A percentile compares a stretch with the other conserved stretches of the same genome.
Conservation (phyloP, 2,329 filamentous ascomycete species). For the Neonectria sp. region DNA sequence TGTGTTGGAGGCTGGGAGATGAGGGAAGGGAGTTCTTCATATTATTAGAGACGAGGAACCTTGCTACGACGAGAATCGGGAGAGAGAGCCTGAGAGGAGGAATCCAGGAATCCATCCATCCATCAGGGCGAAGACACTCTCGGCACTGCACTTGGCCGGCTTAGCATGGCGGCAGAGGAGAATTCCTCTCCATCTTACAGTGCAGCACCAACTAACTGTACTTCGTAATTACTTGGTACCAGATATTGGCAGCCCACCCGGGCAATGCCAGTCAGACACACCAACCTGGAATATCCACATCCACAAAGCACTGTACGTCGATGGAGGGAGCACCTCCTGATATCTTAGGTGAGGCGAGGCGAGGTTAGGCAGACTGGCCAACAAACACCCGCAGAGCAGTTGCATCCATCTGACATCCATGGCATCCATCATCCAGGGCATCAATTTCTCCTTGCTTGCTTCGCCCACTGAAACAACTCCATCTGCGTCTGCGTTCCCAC, state of each 20-base stretch:
- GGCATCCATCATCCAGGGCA: neutral
- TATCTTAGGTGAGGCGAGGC: slow-evolving; percentile 2
- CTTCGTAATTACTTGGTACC: too few relatives aligned
- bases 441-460: neutral
- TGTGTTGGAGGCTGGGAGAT: slow-evolving; percentile 44
- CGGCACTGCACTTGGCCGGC: slow-evolving; percentile 11
- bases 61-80: slow-evolving; percentile 20
- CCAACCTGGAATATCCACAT: neutral
- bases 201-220: neutral
- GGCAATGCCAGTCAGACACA: slow-evolving; percentile 6
- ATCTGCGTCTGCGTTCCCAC: slow-evolving; percentile 18
- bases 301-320: neutral
- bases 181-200: slow-evolving; percentile 12
- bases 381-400: neutral
- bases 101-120: slow-evolving; percentile 12
- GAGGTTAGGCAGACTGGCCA: neutral
- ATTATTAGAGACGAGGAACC: slow-evolving; percentile 28
- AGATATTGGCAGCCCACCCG: neutral
- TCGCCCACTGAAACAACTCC: slow-evolving; percentile 27
- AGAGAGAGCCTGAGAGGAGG: slow-evolving; percentile 13
- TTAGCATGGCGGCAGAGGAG: slow-evolving; percentile 12
- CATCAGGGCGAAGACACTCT: slow-evolving; percentile 21
- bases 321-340: neutral
- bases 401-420: slow-evolving; percentile 14
- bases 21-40: slow-evolving; percentile 35